Evolutionary conservation across 31 red algal genomes (phyloP).

Genomic region (Endocladia muricata): DNA sequence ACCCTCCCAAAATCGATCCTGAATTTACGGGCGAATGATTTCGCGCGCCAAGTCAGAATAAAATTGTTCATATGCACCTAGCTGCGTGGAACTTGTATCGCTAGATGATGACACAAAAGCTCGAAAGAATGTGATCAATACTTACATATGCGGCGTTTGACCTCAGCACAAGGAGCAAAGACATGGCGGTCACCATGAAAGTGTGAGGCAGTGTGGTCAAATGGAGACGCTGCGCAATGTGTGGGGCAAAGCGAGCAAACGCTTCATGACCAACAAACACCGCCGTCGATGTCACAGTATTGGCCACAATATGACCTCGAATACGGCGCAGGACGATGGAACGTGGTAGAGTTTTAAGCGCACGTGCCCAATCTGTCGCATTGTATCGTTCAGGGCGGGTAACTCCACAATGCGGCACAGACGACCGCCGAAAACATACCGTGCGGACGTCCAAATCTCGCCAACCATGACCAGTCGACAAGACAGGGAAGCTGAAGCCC

Average conservation of each 20-base stretch:
- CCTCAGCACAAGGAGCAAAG: slow-evolving; percentile 37
- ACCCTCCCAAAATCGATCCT: slow-evolving; percentile 68
- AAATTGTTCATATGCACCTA: no score
- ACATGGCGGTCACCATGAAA: slow-evolving; percentile 47
- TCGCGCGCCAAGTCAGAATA: no score
- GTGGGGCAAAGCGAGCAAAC: background rate
- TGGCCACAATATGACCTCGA: slow-evolving; percentile 13
- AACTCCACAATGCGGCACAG: background rate
- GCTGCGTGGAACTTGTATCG: no score
- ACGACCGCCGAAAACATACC: background rate
- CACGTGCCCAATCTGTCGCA: slow-evolving; percentile 36
- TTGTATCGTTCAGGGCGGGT: slow-evolving; percentile 28
- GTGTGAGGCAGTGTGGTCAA: slow-evolving; percentile 42
- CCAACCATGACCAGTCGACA: no score
- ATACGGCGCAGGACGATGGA: slow-evolving; percentile 37
- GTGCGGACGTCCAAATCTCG: no score
- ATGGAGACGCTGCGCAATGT: slow-evolving; percentile 18
- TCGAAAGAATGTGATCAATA: background rate
- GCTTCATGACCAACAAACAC: background rate
- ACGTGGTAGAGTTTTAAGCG: slow-evolving; percentile 23
- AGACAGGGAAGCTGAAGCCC: no score
- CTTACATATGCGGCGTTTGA: slow-evolving; percentile 51
- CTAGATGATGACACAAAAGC: background rate
- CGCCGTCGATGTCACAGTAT: background rate
- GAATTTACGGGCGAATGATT: no score